Percentiles rank a stretch among this genome's conserved stretches.
Conservation (phyloP, 179 eudicot genomes). For the Carnegiea gigantea region DNA sequence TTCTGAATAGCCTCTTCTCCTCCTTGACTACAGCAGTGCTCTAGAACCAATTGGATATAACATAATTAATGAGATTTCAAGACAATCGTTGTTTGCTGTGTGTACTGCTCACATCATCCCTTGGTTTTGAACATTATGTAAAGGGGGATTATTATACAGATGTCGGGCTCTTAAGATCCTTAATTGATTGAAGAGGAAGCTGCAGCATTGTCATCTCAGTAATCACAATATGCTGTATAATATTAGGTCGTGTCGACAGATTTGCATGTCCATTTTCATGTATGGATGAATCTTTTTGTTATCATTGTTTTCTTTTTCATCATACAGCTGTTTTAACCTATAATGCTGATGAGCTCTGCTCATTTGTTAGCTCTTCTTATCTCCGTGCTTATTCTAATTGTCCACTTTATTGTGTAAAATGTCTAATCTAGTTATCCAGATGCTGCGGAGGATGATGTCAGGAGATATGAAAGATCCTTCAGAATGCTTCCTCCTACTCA, state of each 20-base stretch:
- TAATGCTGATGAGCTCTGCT: background rate
- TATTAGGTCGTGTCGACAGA: background rate
- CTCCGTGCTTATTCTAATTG: background rate
- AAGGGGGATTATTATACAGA: too few relatives aligned
- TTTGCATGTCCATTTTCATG: background rate
- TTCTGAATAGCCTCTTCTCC: too few relatives aligned
- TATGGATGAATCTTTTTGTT: background rate
- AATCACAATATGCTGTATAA: background rate
- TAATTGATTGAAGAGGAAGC: background rate
- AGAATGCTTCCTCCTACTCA: conserved; percentile 75
- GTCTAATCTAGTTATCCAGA: conserved; percentile 74
- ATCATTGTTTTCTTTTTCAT: too few relatives aligned
- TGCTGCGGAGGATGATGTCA: conserved; percentile 84
- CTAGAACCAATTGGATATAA: too few relatives aligned
- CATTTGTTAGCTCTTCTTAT: background rate
- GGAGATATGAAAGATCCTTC: conserved; percentile 69
- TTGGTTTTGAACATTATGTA: too few relatives aligned
- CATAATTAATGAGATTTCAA: too few relatives aligned
- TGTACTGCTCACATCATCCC: too few relatives aligned
- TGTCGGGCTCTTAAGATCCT: too few relatives aligned
- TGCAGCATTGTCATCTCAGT: background rate
- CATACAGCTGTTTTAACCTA: background rate
- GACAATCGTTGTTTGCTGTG: too few relatives aligned
- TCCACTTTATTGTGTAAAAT: conserved; percentile 16
- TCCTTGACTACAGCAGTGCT: too few relatives aligned